Base-by-base conservation (phyloP, 1,139 yeast genomes). In the Casaregolazyma suthepensis region DNA sequence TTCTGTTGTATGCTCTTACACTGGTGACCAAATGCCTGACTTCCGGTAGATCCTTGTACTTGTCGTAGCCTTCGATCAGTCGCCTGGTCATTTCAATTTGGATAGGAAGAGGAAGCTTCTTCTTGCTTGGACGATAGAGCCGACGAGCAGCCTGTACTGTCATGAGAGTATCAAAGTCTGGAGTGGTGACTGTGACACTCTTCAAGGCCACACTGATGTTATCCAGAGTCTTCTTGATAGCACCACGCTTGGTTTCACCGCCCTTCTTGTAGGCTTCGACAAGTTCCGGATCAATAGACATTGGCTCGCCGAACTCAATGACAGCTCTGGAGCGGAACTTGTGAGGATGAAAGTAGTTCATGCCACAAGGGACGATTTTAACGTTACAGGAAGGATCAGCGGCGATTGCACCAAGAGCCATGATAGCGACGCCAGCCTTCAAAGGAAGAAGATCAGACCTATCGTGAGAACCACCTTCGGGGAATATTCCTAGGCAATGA, bases 391-490 rank as follows among this genome's bases (percentile, higher is more conserved):
- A 76, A 45, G 69, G 61, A 50, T 79, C 74, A 50, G 79, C 75
- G 17, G 83, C 87, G 77, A 88, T 79, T 0, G 98, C 94, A 18
- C 98, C 98, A 19, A 93, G 74, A 0, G 98, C 98, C 98, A 93
- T 93, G 52, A 93, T 85, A 1, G 97, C 98, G 17, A 93, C 98
- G 54, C 99, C 99, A 0, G 98, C 97, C 66, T 93, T 93, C 63
- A 93, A 74, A 0, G 98, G 98, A 53, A 93, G 74, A 59, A 93
- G 71, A 60, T 89, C 96, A 0, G 98, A 84, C 57, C 98, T 77
- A 68, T 93, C 99, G 63, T 93, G 99, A 17, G 96, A 87, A 0
- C 98, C 98, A 51, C 98, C 98, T 71, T 91, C 98, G 2, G 98
- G 98, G 71, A 91, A 93, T 51, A 93, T 88, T n/a, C 98, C 99